Evolutionary conservation across 495 filamentous ascomycete genomes (phyloP).

Genomic region (Amniculicola lignicola): DNA sequence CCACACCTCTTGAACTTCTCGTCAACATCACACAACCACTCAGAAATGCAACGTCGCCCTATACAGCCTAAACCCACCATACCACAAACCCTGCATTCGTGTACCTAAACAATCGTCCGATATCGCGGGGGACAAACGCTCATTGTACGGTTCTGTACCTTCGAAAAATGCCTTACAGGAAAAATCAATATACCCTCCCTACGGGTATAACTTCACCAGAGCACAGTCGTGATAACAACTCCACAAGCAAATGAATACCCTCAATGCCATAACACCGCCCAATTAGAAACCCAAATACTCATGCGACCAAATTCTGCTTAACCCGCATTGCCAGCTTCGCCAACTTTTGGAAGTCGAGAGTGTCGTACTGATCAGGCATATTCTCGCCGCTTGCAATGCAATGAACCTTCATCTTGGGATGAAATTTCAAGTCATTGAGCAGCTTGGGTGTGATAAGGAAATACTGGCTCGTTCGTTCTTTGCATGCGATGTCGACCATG

Average conservation of each 20-base stretch:
- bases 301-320: neutral
- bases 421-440: constrained; percentile 78
- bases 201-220: neutral
- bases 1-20: too few species aligned
- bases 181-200: neutral
- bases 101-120: too few species aligned
- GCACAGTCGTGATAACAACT: neutral
- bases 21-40: too few species aligned
- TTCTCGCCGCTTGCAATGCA: constrained; percentile 92
- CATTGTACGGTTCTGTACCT: too few species aligned
- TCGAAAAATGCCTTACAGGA: too few species aligned
- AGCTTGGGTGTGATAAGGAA: constrained; percentile 99
- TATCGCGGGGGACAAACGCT: too few species aligned
- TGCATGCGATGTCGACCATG: constrained; percentile 91
- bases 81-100: too few species aligned
- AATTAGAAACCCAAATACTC: neutral
- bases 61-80: too few species aligned
- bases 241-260: neutral
- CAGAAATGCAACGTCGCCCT: too few species aligned
- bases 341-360: constrained; percentile 55
- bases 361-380: constrained; percentile 60
- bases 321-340: constrained; percentile 43
- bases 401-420: constrained; percentile 84
- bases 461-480: constrained; percentile 66
- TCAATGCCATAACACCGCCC: neutral